phyloP scores from a whole-genome alignment of 768 basidiomycete species.

The Pisolithus marmoratus region DNA sequence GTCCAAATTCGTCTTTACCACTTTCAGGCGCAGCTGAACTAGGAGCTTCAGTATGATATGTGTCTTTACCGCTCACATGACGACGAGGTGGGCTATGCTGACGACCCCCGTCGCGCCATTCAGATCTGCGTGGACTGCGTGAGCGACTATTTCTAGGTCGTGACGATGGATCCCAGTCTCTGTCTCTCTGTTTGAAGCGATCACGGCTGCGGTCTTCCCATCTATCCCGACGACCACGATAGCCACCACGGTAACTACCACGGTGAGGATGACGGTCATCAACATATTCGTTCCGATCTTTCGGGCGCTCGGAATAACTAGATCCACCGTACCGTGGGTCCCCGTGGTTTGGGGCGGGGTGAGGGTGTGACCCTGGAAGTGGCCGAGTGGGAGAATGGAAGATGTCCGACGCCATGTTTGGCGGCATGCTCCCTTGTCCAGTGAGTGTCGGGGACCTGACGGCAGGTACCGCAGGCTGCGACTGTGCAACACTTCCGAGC shows the following conservation, averaged over 20 bases:
- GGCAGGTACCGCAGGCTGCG: conserved; percentile 21
- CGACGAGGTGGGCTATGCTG: conserved; percentile 58
- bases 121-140: conserved; percentile 65
- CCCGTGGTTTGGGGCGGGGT: conserved; percentile 24
- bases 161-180: conserved; percentile 31
- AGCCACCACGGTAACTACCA: conserved; percentile 49
- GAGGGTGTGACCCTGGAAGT: not conserved
- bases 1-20: conserved; percentile 84
- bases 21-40: conserved; percentile 23
- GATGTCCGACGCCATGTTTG: conserved; percentile 16
- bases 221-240: conserved; percentile 55
- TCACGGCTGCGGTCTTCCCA: conserved; percentile 54
- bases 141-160: conserved; percentile 62
- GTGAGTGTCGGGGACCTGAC: conserved; percentile 23
- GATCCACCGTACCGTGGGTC: conserved; percentile 33
- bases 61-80: conserved; percentile 29
- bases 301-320: conserved; percentile 37
- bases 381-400: conserved; percentile 5
- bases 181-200: conserved; percentile 42
- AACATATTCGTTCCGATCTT: conserved; percentile 41
- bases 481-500: conserved; percentile 27
- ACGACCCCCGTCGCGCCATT: conserved; percentile 38
- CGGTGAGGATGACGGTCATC: conserved; percentile 46
- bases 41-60: conserved; percentile 21
- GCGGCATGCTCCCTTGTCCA: not conserved